Evolutionary conservation across 2,329 filamentous ascomycete species (phyloP), one percentile per base, ranked within the genome.

Genomic region (Clonostachys chloroleuca): DNA sequence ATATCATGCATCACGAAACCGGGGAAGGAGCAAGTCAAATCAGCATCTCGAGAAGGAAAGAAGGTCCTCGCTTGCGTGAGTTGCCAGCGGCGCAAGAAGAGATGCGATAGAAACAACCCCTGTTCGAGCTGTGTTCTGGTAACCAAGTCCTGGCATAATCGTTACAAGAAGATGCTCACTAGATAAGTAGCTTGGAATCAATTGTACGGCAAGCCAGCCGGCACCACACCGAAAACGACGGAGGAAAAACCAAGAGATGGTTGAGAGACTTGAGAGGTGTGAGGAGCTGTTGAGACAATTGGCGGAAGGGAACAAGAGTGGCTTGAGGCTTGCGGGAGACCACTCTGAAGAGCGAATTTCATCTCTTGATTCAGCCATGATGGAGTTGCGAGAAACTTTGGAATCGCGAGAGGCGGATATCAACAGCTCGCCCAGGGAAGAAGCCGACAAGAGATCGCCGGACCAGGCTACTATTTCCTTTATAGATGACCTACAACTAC

Each of bases 71-170:
- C 61, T 1, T 63, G 61, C 17, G 57, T 61, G 7, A 43, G 60
- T 10, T 63, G 61, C 50, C 59, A 63, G 43, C 60, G 61, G 41
- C 56, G 62, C 18, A 64, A 64, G 49, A 64, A 64, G 52, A 64
- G 59, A 36, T 64, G 62, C 46, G 61, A 64, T 45, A 52, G 59
- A 12, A 55, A 58, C 10, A 61, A 49, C 16, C 61, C 62, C 7
- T 63, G 60, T 39, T 61, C 59, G 16, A 59, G 56, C 36, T 62
- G 60, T 47, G 51, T 53, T 39, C 60, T 56, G 54, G 60, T 61
- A 48, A 45, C 7, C 18, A 18, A 34, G 17, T 24, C 33, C 20
- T 12, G 9, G n/a, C 40, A n/a, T 17, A 8, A 34, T 16, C 17
- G n/a, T 34, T 9, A 30, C 20, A 12, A 33, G n/a, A 13, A 14